phyloP scores from a whole-genome alignment of 441 rosid genomes.

The Cnidoscolus chayamansa region DNA sequence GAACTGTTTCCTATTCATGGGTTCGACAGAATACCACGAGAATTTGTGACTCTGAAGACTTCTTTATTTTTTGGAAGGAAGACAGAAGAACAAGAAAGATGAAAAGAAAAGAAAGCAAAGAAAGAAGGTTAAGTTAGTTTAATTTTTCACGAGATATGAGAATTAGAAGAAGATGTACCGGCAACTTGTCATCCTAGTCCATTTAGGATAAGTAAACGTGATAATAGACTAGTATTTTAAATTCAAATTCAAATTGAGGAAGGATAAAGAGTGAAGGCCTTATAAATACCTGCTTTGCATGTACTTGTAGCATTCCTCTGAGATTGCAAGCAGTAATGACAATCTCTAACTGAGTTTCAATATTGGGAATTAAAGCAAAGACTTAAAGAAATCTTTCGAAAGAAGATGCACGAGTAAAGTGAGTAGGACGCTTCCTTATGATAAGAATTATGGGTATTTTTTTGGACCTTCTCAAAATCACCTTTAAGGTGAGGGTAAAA shows the following conservation, averaged over 20 bases:
- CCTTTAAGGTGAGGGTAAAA: background rate
- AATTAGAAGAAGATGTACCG: slow-evolving; percentile 1
- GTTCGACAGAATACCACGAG: slow-evolving; percentile 5
- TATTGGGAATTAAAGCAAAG: background rate
- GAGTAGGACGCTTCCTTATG: too few species aligned
- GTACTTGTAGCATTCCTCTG: too few species aligned
- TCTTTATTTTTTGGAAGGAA: background rate
- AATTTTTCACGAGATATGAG: background rate
- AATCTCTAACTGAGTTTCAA: background rate
- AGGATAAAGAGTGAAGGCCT: background rate
- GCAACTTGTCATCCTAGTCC: background rate
- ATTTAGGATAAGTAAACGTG: background rate
- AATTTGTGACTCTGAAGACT: background rate
- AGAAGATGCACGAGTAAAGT: too few species aligned
- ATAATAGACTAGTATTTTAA: background rate
- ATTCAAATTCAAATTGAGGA: background rate
- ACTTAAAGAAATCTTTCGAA: background rate
- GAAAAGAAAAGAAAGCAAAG: background rate
- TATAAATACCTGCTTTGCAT: background rate
- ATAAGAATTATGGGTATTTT: background rate
- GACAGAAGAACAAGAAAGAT: too few species aligned
- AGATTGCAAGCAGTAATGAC: background rate
- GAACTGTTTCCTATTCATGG: slow-evolving; percentile 26
- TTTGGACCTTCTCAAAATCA: background rate
- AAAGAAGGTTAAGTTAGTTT: too few species aligned